Base-by-base conservation (phyloP, 2,329 filamentous ascomycete species). In the Seiridium cupressi region DNA sequence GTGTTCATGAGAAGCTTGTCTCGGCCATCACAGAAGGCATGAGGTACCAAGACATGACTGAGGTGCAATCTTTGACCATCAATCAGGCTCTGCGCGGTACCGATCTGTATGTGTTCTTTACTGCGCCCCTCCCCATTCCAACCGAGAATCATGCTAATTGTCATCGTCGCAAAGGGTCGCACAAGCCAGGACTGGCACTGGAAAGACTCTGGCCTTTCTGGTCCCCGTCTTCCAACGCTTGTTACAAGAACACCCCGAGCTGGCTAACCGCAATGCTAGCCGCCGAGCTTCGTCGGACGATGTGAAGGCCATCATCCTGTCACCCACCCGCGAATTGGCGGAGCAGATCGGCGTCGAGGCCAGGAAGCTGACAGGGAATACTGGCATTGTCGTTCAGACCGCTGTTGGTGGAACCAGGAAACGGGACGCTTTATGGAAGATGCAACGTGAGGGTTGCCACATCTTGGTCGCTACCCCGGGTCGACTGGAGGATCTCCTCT, bases 331-430 rank as follows among this genome's bases (percentile, higher is more conserved):
- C 70, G 91, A 95, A 72, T 82, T 95, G 64, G 90, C 90, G 3
- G 86, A 90, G 69, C 91, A 95, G 74, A 94, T 94, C 69, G 88
- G 89, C 44, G 85, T 81, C 0, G 94, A 98, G 75, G 93, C 94
- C 3, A 82, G 75, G 63, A 91, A 86, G 72, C 76, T 97, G 26
- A 82, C 82, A 36, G 66, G 67, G 2, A 77, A 83, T 64, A 96
- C 92, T 1, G 85, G 88, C 10, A 77, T 97, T 44, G 75, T 84
- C 10, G 79, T 87, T 4, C 84, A 87, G 72, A 88, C 87, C 49
- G 95, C 94, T n/a, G 96, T 99, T 13, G 95, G 95, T 72, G 95
- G 95, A 56, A 96, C 93, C 10, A 84, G 87, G 66, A 98, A 97
- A 80, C 72, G 75, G 5, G 67, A 75, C 11, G 89, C 92, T 76